Base-by-base conservation (phyloP, 1,139 yeast species). In the Candida glucosophila region DNA sequence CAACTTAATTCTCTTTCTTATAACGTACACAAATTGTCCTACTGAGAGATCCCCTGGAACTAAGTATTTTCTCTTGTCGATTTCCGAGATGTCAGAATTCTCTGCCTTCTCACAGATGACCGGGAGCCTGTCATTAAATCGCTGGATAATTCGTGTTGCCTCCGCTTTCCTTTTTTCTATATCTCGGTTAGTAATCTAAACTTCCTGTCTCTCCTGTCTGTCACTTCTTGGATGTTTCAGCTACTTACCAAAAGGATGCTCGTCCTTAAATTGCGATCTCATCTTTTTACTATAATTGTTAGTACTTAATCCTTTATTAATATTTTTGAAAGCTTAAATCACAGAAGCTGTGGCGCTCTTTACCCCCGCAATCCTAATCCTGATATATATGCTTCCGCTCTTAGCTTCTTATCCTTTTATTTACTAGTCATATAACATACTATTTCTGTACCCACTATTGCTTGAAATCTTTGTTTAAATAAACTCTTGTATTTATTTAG, bases 81-180 rank as follows among this genome's bases (percentile, higher is more conserved):
- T 86, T 43, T 88, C 92, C 28, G 93, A 94, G 39, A 90, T 83
- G 52, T 90, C 97, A 26, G 95, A 80, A 58, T 90, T 90, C 58
- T 88, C 97, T 22, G 90, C 97, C 61, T 88, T 82, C 60, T 90
- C 98, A 56, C 98, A 92, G 46, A 90, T 90, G 17, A 82, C 96
- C 7, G 98, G 98, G 35, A 90, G 85, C 45, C 98, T 73, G 53
- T 90, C 95, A 34, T 73, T 69, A 58, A 88, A 90, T 54, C 92
- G 81, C 47, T 81, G 80, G 37, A 86, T 75, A 51, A 90, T 90
- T 47, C 97, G 76, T 38, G 81, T 76, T 21, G 97, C 88, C 58
- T 90, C 98, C 7, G 95, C 92, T 66, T 83, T 81, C 67, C 98
- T 82, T 61, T 88, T 85, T 53, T 86, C 96, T 73, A 50, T 18